Evolutionary conservation across 202 grass and related monocot species (phyloP), one percentile per base, ranked within the genome.

Genomic region (Carex sylvatica): DNA sequence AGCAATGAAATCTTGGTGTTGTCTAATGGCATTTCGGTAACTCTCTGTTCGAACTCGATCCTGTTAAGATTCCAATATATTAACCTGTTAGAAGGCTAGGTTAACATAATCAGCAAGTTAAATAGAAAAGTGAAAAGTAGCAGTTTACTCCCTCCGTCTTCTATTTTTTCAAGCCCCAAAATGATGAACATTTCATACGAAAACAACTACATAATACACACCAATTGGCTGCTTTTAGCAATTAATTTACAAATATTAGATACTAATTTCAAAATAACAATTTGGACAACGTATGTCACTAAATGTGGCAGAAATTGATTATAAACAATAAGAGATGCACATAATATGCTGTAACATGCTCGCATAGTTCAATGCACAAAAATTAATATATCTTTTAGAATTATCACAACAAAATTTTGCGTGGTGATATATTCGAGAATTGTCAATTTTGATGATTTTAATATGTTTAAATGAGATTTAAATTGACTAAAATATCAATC

Each of bases 21-120:
- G 80, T 91, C 89, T 96, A 65, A 99, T 95, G 79, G 96, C 96
- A 90, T 92, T 84, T 90, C 78, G 90, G 78, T 99, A 99, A 51
- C 89, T 90, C 72, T 81, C 92, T 65, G 93, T 99, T 81, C 92
- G 87, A 78, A 92, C 96, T 85, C 89, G 87, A 87, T 99, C 96
- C 96, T 99, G 91, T 63, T 87, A 80, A 68, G 18, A 59, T 24
- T 65, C 72, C 47, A 75, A 67, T 11, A 44, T 33, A 40, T 35
- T 63, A 79, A 3, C 28, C 58, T 35, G 53, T 53, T 56, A 52
- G 20, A 72, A 55, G 10, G 46, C 49, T 20, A 72, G 5, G 9
- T 61, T 65, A 78, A 70, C 33, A 16, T 28, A 46, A 63, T 71
- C 28, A 46, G 26, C 16, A 67, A 40, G 28, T 61, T 52, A 46